Percentiles rank a stretch among this genome's conserved stretches.
phyloP scores from a whole-genome alignment of 345 rosid species.

The Laguncularia racemosa region DNA sequence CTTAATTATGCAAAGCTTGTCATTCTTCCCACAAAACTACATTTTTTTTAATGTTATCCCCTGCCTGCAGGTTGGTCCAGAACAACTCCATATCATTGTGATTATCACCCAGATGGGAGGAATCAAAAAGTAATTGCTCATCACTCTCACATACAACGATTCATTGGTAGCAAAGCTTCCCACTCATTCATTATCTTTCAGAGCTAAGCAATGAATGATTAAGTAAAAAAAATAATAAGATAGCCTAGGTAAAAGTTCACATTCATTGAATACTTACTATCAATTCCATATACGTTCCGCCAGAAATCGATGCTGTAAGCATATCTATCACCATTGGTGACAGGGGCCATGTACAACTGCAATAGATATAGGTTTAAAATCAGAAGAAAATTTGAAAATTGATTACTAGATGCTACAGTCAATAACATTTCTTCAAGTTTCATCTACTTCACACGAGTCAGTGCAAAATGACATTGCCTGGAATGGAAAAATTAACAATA shows the following conservation, averaged over 20 bases:
- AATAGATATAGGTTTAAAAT: constrained; percentile 18
- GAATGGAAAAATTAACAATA: background rate
- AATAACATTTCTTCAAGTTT: background rate
- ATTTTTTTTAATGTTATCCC: no score
- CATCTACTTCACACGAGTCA: background rate
- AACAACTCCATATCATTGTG: no score
- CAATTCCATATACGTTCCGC: constrained; percentile 96
- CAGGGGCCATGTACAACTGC: constrained; percentile 95
- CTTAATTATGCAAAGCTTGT: no score
- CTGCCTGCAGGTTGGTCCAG: no score
- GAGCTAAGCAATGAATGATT: no score
- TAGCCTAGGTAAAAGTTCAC: background rate
- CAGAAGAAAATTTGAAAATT: constrained; percentile 8
- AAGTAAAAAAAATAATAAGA: no score
- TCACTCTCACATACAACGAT: no score
- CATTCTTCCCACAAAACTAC: no score
- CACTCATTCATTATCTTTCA: no score
- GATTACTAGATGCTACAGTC: background rate
- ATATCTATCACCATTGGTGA: constrained; percentile 92
- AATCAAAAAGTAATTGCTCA: no score
- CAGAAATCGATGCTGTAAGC: constrained; percentile 89
- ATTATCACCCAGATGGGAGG: no score
- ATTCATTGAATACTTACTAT: constrained; percentile 55
- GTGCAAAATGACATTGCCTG: background rate
- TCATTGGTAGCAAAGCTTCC: no score